These are phyloP conservation scores for Echria macrotheca DNA, from an alignment of 495 filamentous ascomycete species.

Conservation along the genomic window DNA sequence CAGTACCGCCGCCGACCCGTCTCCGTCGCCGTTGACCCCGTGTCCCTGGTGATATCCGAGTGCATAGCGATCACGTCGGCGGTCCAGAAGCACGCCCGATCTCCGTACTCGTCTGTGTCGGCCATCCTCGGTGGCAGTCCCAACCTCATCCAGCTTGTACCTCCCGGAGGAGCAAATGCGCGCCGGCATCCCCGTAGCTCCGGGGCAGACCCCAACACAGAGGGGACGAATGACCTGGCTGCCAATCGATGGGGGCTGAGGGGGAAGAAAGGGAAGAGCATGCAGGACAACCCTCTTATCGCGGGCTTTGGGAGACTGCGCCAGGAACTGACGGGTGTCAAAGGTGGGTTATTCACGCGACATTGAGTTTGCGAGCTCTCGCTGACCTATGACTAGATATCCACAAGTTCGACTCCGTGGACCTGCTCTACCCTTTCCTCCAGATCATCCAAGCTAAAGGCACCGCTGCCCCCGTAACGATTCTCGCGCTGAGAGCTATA, in stretches of 20 bases:
- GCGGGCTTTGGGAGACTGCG: conserved; percentile 87
- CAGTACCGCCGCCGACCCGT: conserved; percentile 48
- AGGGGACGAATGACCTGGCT: conserved; percentile 38
- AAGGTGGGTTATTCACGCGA: conserved; percentile 45
- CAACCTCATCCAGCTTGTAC: conserved; percentile 45
- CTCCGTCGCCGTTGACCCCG: conserved; percentile 85
- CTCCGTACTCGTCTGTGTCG: conserved; percentile 93
- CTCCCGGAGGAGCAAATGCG: conserved; percentile 34
- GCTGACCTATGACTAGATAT: conserved; percentile 57
- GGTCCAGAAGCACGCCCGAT: conserved; percentile 96
- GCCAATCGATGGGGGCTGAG: conserved; percentile 76
- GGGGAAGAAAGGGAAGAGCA: conserved; percentile 95
- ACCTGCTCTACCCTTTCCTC: conserved; percentile 89
- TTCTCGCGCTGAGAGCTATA: conserved; percentile 88
- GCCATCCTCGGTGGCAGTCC: conserved; percentile 84
- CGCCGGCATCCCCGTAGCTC: conserved; percentile 31
- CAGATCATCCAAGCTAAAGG: conserved; percentile 96
- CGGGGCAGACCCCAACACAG: conserved; percentile 14
- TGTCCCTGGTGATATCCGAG: conserved; percentile 95
- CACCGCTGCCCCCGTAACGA: conserved; percentile 92
- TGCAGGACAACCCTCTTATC: conserved; percentile 97
- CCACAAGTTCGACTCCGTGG: conserved; percentile 78
- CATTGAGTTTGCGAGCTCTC: not conserved
- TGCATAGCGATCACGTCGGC: conserved; percentile 97
- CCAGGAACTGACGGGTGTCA: conserved; percentile 84